Evolutionary conservation across 2,329 filamentous ascomycete genomes (phyloP).

Genomic region (Fusarium vanettenii): DNA sequence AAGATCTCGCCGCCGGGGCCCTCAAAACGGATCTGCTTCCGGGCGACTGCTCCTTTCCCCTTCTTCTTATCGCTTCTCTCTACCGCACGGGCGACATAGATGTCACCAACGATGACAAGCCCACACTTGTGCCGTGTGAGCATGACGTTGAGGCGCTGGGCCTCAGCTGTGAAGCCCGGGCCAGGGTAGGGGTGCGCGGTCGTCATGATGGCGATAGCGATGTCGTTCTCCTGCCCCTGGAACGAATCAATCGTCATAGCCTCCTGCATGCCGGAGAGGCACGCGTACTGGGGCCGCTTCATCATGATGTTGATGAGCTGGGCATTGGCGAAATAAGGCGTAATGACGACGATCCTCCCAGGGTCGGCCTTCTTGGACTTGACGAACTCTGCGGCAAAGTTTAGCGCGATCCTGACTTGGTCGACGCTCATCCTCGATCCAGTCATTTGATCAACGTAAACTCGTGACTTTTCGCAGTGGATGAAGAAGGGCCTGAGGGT

Average conservation of each 20-base stretch:
- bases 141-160: slow-evolving; percentile 34
- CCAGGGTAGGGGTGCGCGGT: slow-evolving; percentile 9
- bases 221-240: slow-evolving; percentile 41
- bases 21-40: neutral
- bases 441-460: neutral
- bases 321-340: slow-evolving; percentile 33
- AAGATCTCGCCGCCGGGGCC: neutral
- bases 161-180: slow-evolving; percentile 24
- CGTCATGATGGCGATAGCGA: slow-evolving; percentile 36
- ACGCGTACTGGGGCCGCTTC: slow-evolving; percentile 11
- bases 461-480: slow-evolving; percentile 17
- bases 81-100: slow-evolving; percentile 18
- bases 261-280: slow-evolving; percentile 12
- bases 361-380: slow-evolving; percentile 2
- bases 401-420: slow-evolving; percentile 32
- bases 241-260: slow-evolving; percentile 32
- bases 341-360: slow-evolving; percentile 18
- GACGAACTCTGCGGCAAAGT: slow-evolving; percentile 22
- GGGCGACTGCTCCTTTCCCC: too few relatives aligned
- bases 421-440: slow-evolving; percentile 12
- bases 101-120: slow-evolving; percentile 36
- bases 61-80: neutral
- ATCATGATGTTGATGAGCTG: slow-evolving; percentile 11
- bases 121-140: slow-evolving; percentile 30
- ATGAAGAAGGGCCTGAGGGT: slow-evolving; percentile 30